phyloP scores from a whole-genome alignment of 441 rosid species.

The Gossypium lobatum region DNA sequence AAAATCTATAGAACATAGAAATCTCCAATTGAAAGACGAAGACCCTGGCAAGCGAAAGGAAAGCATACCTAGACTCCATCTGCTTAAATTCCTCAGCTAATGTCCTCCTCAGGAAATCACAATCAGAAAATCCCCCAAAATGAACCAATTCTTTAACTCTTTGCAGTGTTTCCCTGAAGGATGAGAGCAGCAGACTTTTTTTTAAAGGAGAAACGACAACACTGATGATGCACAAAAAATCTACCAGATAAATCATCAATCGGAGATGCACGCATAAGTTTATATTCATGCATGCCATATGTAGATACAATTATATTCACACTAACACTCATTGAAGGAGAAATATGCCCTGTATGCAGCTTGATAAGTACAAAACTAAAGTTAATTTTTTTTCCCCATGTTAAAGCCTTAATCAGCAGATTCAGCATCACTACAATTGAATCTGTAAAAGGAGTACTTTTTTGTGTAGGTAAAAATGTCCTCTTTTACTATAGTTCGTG shows the following conservation, averaged over 20 bases:
- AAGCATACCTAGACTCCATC: constrained; percentile 63
- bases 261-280: neutral
- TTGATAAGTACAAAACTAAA: neutral
- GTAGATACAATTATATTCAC: neutral
- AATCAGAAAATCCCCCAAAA: constrained; percentile 77
- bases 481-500: neutral
- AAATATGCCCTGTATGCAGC: neutral
- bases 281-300: neutral
- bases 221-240: neutral
- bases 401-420: neutral
- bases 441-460: neutral
- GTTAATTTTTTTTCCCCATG: neutral
- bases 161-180: constrained; percentile 62
- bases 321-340: neutral
- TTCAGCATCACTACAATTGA: neutral
- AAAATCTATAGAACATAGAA: neutral
- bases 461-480: neutral
- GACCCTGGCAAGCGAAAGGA: constrained; percentile 14
- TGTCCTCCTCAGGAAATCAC: constrained; percentile 59
- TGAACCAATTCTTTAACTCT: constrained; percentile 60
- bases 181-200: constrained; percentile 11
- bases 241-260: neutral
- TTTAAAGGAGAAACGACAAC: constrained; percentile 1
- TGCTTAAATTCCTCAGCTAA: constrained; percentile 71
- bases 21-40: neutral